phyloP scores from a whole-genome alignment of 1,139 yeast genomes.

The Geotrichum klebahnii region DNA sequence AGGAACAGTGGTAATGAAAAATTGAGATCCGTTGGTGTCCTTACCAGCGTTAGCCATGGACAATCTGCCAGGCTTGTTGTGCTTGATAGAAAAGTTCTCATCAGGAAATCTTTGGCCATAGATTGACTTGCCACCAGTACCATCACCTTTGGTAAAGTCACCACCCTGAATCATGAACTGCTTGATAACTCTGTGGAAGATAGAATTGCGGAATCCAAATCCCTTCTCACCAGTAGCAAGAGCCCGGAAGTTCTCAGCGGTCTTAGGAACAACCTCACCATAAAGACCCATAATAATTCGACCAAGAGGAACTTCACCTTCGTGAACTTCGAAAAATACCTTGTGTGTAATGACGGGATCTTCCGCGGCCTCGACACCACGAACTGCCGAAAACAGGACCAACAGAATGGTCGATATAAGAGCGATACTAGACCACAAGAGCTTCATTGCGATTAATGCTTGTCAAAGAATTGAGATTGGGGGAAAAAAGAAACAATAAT shows the following conservation, averaged over 20 bases:
- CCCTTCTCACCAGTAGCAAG: conserved; percentile 77
- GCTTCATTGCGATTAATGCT: conserved; percentile 25
- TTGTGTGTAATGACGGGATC: conserved; percentile 64
- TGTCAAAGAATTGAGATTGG: background rate
- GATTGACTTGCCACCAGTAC: conserved; percentile 94
- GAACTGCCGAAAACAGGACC: conserved; percentile 17
- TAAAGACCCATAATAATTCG: conserved; percentile 74
- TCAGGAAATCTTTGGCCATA: conserved; percentile 85
- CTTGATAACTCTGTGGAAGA: conserved; percentile 93
- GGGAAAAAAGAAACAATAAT: conserved; percentile 1
- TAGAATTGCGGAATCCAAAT: conserved; percentile 74
- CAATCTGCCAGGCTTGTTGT: conserved; percentile 65
- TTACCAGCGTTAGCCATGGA: conserved; percentile 97
- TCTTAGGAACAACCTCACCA: conserved; percentile 87
- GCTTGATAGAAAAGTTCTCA: conserved; percentile 80
- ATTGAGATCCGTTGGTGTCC: conserved; percentile 94
- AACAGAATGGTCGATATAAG: conserved; percentile 22
- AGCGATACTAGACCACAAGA: conserved; percentile 30
- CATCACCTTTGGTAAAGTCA: conserved; percentile 88
- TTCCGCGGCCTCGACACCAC: conserved; percentile 19
- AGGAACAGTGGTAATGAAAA: conserved; percentile 88
- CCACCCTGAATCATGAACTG: conserved; percentile 97
- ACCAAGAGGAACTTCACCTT: conserved; percentile 68
- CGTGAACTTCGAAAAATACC: conserved; percentile 82
- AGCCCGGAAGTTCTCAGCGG: conserved; percentile 73